These are phyloP conservation scores for Moelleriella libera DNA, from an alignment of 2,329 filamentous ascomycete species.

Conservation along the genomic window DNA sequence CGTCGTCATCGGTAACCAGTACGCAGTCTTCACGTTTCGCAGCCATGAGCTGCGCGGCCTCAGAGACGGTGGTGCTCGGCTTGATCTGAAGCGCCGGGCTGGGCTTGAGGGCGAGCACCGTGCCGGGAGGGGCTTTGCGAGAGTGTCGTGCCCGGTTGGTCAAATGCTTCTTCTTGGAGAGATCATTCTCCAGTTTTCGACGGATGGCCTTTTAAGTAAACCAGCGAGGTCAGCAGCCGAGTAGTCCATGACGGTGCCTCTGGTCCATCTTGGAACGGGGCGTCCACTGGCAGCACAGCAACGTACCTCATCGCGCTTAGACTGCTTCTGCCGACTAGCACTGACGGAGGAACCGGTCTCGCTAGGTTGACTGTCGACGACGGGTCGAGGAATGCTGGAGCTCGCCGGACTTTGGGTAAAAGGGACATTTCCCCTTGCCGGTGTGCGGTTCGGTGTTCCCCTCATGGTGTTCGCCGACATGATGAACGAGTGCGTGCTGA, in stretches of 20 bases:
- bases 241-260: background rate
- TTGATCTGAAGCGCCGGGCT: conserved; percentile 97
- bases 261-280: background rate
- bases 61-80: conserved; percentile 80
- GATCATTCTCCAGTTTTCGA: conserved; percentile 89
- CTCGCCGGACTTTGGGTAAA: conserved; percentile 45
- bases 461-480: conserved; percentile 52
- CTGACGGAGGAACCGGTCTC: conserved; percentile 62
- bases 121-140: conserved; percentile 89
- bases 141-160: conserved; percentile 67
- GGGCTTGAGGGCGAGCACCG: conserved; percentile 87
- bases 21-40: conserved; percentile 98
- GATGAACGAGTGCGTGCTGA: conserved; percentile 7
- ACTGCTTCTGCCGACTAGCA: conserved; percentile 90
- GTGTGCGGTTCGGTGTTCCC: conserved; percentile 51
- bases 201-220: conserved; percentile 63
- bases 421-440: conserved; percentile 43
- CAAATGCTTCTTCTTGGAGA: conserved; percentile 90
- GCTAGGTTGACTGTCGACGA: conserved; percentile 46
- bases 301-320: conserved; percentile 93
- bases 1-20: conserved; percentile 92
- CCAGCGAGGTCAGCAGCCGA: conserved; percentile 1
- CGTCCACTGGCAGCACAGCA: background rate
- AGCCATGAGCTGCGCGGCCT: conserved; percentile 96
- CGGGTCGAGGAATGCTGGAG: conserved; percentile 61